Evolutionary conservation across 192 early-diverging fungal genomes (phyloP).

Genomic region (Coemansia sp.): DNA sequence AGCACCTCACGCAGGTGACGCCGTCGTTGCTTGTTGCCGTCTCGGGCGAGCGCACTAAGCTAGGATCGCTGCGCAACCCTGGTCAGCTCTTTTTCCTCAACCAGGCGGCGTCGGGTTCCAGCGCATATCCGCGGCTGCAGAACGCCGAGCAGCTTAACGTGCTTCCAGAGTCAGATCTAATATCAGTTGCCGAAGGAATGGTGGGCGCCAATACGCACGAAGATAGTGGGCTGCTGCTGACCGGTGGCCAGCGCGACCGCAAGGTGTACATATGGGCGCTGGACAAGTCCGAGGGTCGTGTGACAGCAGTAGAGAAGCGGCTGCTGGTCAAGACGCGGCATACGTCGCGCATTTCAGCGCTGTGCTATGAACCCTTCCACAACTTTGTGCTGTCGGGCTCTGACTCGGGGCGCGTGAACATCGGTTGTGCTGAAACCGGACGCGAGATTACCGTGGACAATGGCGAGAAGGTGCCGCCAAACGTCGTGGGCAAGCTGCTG

Average conservation of each 20-base stretch:
- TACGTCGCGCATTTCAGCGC: slow-evolving; percentile 23
- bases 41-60: slow-evolving; percentile 7
- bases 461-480: neutral
- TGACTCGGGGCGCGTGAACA: slow-evolving; percentile 18
- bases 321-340: slow-evolving; percentile 12
- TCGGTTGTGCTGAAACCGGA: slow-evolving; percentile 20
- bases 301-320: neutral
- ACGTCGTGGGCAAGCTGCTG: slow-evolving; percentile 12
- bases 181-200: slow-evolving; percentile 25
- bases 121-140: neutral
- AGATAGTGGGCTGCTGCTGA: slow-evolving; percentile 17
- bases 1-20: slow-evolving; percentile 25
- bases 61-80: neutral
- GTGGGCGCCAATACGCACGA: neutral
- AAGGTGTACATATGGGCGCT: slow-evolving; percentile 9
- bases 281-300: neutral
- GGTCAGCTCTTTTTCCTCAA: slow-evolving; percentile 2
- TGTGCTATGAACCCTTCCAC: slow-evolving; percentile 16
- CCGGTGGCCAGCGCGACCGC: slow-evolving; percentile 9
- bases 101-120: neutral
- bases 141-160: neutral
- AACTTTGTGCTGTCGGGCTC: slow-evolving; percentile 23
- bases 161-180: neutral
- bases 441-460: slow-evolving; percentile 1
- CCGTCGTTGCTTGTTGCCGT: slow-evolving; percentile 24